Percentiles rank a stretch among this genome's conserved stretches.
These are phyloP conservation scores for Suillus spraguei DNA, from an alignment of 768 basidiomycete genomes.

Conservation along the genomic window DNA sequence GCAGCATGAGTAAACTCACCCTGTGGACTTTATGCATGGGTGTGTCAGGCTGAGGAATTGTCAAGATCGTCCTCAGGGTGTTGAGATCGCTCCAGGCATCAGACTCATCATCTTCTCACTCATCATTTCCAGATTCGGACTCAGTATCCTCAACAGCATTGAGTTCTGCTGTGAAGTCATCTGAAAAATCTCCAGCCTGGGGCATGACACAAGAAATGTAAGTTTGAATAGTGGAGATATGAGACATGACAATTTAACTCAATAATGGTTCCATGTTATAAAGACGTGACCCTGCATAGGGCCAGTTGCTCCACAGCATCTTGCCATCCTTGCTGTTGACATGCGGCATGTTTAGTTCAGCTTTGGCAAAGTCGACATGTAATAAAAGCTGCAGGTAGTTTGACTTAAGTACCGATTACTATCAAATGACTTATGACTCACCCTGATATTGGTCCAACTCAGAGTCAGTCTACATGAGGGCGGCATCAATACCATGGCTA, in stretches of 20 bases:
- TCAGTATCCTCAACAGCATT: neutral
- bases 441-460: neutral
- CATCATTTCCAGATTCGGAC: neutral
- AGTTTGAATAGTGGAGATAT: neutral
- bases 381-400: neutral
- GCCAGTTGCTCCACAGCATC: neutral
- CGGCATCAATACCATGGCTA: too few species aligned
- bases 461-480: too few species aligned
- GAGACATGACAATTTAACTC: neutral
- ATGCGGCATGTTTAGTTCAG: neutral
- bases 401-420: too few species aligned
- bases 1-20: constrained; percentile 7
- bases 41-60: neutral
- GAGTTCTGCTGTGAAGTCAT: neutral
- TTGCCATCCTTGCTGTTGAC: constrained; percentile 24
- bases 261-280: neutral
- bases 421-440: too few species aligned
- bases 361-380: neutral
- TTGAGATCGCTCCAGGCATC: neutral
- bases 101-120: neutral
- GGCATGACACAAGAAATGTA: neutral
- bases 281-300: neutral
- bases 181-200: constrained; percentile 3
- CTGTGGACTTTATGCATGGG: constrained; percentile 4
- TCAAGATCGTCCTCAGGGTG: neutral